A percentile compares a stretch with the other conserved stretches of the same genome.
Conservation (phyloP, 1,139 yeast genomes). For the Geotrichum histeridarum region DNA sequence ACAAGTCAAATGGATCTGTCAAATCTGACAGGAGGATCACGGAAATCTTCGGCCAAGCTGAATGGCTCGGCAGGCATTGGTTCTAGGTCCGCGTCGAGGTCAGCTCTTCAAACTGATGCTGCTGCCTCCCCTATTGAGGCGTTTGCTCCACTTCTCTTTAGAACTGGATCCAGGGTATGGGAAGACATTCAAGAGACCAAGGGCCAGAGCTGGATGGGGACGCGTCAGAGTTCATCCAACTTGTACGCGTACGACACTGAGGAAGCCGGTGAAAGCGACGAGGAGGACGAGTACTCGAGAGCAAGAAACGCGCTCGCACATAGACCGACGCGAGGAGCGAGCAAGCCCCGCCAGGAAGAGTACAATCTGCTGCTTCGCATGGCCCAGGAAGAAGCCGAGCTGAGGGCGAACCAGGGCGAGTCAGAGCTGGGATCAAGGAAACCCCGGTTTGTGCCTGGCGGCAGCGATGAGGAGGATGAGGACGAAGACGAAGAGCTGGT, state of each 20-base stretch:
- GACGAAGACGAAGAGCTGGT: not conserved
- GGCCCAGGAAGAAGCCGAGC: too few relatives aligned
- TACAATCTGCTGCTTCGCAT: slow-evolving; percentile 3
- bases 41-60: too few relatives aligned
- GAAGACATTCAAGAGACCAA: slow-evolving; percentile 30
- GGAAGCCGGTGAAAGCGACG: slow-evolving; percentile 9
- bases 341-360: slow-evolving; percentile 4
- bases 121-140: slow-evolving; percentile 1
- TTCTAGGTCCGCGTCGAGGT: not conserved
- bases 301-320: not conserved
- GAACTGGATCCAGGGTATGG: slow-evolving; percentile 32
- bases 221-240: slow-evolving; percentile 23
- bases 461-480: slow-evolving; percentile 1
- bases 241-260: slow-evolving; percentile 12
- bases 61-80: not conserved
- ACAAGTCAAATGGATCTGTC: too few relatives aligned
- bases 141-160: slow-evolving; percentile 23
- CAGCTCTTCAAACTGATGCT: not conserved
- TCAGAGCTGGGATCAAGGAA: not conserved
- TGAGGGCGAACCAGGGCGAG: not conserved
- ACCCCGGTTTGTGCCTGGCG: not conserved
- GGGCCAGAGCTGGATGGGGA: slow-evolving; percentile 30
- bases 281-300: slow-evolving; percentile 5
- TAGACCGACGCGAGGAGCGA: not conserved
- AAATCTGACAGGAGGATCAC: too few relatives aligned